These are phyloP conservation scores for Massospora cicadina DNA, from an alignment of 371 early-diverging fungal genomes.

Conservation along the genomic window DNA sequence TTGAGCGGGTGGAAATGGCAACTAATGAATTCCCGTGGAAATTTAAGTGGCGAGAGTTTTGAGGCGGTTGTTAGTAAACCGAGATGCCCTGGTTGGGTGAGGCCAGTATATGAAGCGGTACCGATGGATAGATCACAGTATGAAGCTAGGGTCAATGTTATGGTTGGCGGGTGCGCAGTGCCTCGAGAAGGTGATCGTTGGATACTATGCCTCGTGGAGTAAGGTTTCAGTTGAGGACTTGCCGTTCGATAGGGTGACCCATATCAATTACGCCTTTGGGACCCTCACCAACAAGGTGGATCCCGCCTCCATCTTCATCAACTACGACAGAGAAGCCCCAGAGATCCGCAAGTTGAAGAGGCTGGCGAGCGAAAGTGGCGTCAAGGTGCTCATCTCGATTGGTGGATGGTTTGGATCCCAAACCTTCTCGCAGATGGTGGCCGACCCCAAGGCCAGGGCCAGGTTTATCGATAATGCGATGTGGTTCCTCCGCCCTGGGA, in stretches of 20 bases:
- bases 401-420: conserved; percentile 62
- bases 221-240: conserved; percentile 29
- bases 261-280: conserved; percentile 26
- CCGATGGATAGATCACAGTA: too few relatives aligned
- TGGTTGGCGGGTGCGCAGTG: neutral
- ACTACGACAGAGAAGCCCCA: conserved; percentile 1
- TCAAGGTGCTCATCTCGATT: conserved; percentile 14
- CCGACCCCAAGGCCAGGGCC: conserved; percentile 18
- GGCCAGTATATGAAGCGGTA: too few relatives aligned
- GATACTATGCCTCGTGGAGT: conserved; percentile 40
- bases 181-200: conserved; percentile 15
- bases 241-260: conserved; percentile 29
- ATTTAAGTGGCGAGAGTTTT: too few relatives aligned
- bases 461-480: conserved; percentile 27
- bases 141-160: neutral
- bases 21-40: too few relatives aligned
- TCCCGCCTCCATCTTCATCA: conserved; percentile 4
- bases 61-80: too few relatives aligned
- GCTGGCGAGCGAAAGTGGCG: conserved; percentile 1
- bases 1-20: too few relatives aligned
- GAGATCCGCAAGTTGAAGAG: neutral
- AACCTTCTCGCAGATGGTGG: conserved; percentile 34
- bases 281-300: conserved; percentile 7
- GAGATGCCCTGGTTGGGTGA: too few relatives aligned
- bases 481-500: conserved; percentile 16